phyloP scores from a whole-genome alignment of 2,329 filamentous ascomycete species.

The Fusarium sp. region DNA sequence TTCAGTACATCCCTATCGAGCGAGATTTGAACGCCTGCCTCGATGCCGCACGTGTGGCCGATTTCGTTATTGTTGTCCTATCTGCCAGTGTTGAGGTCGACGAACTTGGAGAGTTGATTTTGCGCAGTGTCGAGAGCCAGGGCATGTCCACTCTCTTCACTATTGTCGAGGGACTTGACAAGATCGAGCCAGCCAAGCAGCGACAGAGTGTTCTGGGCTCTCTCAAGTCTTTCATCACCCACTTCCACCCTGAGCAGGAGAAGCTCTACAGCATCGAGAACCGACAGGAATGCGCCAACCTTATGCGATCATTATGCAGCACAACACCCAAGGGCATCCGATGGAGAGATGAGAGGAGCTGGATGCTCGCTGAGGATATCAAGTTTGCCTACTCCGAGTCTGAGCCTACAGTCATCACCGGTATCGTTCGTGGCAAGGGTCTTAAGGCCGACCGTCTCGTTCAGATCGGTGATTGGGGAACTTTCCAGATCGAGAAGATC shows the following conservation, averaged over 20 bases:
- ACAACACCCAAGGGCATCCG: constrained; percentile 92
- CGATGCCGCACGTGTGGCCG: constrained; percentile 87
- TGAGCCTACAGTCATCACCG: constrained; percentile 80
- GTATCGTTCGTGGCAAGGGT: constrained; percentile 85
- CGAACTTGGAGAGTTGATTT: constrained; percentile 82
- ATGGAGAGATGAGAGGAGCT: constrained; percentile 95
- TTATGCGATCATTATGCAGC: constrained; percentile 91
- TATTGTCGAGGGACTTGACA: constrained; percentile 82
- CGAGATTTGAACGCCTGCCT: constrained; percentile 81
- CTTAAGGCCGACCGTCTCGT: constrained; percentile 91
- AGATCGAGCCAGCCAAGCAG: constrained; percentile 83
- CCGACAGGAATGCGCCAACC: constrained; percentile 89
- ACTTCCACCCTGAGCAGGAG: constrained; percentile 93
- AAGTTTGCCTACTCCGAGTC: constrained; percentile 73
- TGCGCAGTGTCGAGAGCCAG: constrained; percentile 91
- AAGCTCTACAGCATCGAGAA: constrained; percentile 91
- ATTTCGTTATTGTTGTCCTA: constrained; percentile 89
- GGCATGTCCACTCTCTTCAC: constrained; percentile 94
- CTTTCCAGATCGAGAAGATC: constrained; percentile 93
- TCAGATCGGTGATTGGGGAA: constrained; percentile 93
- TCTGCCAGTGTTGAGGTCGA: constrained; percentile 88
- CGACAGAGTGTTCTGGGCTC: constrained; percentile 81
- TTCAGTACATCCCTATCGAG: constrained; percentile 84
- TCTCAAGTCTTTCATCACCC: constrained; percentile 90
- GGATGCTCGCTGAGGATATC: constrained; percentile 91